These are phyloP conservation scores for Amanita rubescens DNA, from an alignment of 768 basidiomycete species.

Conservation along the genomic window DNA sequence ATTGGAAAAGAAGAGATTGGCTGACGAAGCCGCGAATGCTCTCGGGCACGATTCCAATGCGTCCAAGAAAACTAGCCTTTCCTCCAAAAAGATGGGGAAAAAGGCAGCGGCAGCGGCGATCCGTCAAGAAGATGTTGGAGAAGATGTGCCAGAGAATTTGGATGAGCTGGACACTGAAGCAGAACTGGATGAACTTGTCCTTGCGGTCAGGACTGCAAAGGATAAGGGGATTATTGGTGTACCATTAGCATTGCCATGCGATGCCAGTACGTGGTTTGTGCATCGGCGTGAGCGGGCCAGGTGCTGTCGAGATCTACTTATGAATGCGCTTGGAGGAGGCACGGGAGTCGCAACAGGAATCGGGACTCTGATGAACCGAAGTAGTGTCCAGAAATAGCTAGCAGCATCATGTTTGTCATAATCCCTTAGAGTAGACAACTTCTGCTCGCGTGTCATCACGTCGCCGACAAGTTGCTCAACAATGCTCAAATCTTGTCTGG, in stretches of 20 bases:
- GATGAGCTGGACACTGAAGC: slow-evolving; percentile 81
- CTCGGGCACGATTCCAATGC: slow-evolving; percentile 44
- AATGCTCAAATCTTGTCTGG: slow-evolving; percentile 22
- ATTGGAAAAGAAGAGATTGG: slow-evolving; percentile 72
- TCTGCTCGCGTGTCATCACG: too few species aligned
- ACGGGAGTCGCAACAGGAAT: slow-evolving; percentile 26
- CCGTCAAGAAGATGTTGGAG: slow-evolving; percentile 43
- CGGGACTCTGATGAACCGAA: slow-evolving; percentile 26
- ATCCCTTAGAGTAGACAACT: slow-evolving; percentile 14
- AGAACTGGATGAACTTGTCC: slow-evolving; percentile 70
- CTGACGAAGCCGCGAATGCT: slow-evolving; percentile 62
- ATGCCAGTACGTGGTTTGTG: slow-evolving; percentile 78
- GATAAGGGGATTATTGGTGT: slow-evolving; percentile 52
- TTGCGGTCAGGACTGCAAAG: slow-evolving; percentile 48
- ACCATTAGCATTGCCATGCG: slow-evolving; percentile 66
- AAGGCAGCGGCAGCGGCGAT: slow-evolving; percentile 48
- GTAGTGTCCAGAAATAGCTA: slow-evolving; percentile 8
- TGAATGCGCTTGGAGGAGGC: slow-evolving; percentile 41
- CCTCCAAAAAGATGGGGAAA: slow-evolving; percentile 56
- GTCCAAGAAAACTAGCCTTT: slow-evolving; percentile 35
- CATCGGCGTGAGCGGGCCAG: slow-evolving; percentile 61
- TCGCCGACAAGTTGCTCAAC: neutral
- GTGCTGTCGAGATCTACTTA: slow-evolving; percentile 50
- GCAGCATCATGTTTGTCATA: slow-evolving; percentile 9
- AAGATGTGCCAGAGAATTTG: slow-evolving; percentile 60